phyloP scores from a whole-genome alignment of 805 yeast species.

The Torulaspora quercuum region DNA sequence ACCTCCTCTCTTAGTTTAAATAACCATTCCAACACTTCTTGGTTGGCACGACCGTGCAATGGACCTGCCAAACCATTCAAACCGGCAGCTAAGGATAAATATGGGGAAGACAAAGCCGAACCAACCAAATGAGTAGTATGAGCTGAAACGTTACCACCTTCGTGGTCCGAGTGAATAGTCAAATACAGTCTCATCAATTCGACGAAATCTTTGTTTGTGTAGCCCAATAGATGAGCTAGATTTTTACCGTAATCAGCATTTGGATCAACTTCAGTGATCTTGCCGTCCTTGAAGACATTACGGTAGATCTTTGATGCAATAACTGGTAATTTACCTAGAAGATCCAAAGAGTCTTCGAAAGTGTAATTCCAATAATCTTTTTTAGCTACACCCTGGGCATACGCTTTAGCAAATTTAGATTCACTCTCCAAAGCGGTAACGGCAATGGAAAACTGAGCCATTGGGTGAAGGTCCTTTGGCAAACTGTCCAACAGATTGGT shows the following conservation, averaged over 20 bases:
- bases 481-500: constrained; percentile 66
- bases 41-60: constrained; percentile 83
- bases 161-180: constrained; percentile 83
- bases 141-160: constrained; percentile 87
- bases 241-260: constrained; percentile 64
- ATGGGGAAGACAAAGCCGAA: constrained; percentile 76
- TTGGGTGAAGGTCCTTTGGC: constrained; percentile 77
- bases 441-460: constrained; percentile 87
- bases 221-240: constrained; percentile 56
- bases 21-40: constrained; percentile 82
- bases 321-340: constrained; percentile 75
- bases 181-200: constrained; percentile 78
- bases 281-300: constrained; percentile 81
- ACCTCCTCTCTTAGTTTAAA: constrained; percentile 57
- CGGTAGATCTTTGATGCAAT: constrained; percentile 83
- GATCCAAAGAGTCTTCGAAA: constrained; percentile 74
- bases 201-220: constrained; percentile 63
- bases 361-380: constrained; percentile 82
- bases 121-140: constrained; percentile 86
- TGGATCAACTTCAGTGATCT: constrained; percentile 49
- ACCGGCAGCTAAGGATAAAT: constrained; percentile 76
- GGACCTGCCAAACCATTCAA: constrained; percentile 85
- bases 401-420: constrained; percentile 80
- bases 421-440: constrained; percentile 77
- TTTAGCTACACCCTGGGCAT: constrained; percentile 78